Percentiles rank a stretch among this genome's conserved stretches.
Conservation (phyloP, 345 rosid genomes). For the Crucihimalaya himalaica region DNA sequence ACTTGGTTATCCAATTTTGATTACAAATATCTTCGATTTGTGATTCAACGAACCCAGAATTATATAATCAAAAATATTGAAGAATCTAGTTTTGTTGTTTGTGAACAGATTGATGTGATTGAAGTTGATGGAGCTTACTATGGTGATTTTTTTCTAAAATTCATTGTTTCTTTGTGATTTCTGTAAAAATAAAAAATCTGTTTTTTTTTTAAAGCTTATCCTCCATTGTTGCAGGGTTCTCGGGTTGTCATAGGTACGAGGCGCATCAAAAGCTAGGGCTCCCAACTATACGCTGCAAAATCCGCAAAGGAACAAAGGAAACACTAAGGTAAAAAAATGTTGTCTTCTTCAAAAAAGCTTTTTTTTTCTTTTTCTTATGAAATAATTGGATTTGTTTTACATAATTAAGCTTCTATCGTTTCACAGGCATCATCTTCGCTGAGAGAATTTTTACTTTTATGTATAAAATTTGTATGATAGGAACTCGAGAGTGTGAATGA, state of each 20-base stretch:
- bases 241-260: conserved; percentile 91
- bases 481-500: not conserved
- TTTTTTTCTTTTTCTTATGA: not conserved
- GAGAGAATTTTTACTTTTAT: conserved; percentile 8
- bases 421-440: conserved; percentile 89
- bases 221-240: conserved; percentile 56
- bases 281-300: conserved; percentile 87
- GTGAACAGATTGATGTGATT: conserved; percentile 90
- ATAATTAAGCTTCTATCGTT: conserved; percentile 16
- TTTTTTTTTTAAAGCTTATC: not conserved
- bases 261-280: conserved; percentile 88
- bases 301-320: conserved; percentile 87
- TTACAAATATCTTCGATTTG: not conserved
- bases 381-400: not conserved
- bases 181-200: too few species aligned
- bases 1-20: not conserved
- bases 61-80: not conserved
- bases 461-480: too few species aligned
- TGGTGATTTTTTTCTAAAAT: conserved; percentile 44
- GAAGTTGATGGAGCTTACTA: conserved; percentile 91
- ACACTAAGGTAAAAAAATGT: conserved; percentile 56
- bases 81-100: not conserved
- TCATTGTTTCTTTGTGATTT: not conserved
- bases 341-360: not conserved
- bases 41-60: not conserved